Base-by-base conservation (phyloP, 139 green algal genomes). In the Coccomyxa sp. region DNA sequence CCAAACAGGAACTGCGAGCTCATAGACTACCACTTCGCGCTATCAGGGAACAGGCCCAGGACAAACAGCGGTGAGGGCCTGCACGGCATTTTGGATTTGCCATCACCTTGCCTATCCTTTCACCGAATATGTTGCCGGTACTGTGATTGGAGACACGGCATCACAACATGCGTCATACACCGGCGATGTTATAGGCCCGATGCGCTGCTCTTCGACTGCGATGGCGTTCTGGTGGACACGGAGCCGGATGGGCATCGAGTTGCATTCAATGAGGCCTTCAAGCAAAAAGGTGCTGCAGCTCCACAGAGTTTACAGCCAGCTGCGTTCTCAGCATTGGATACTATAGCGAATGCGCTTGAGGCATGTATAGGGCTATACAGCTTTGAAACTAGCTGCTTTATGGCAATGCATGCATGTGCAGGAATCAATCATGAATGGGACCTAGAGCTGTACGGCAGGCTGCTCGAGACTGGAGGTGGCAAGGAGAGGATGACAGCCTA, bases 401-500 rank as follows among this genome's bases (percentile, higher is more conserved):
- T n/a, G n/a, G n/a, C n/a, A n/a, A n/a, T n/a, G n/a, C n/a, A n/a
- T n/a, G n/a, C n/a, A n/a, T n/a, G 8, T 38, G 44, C 81, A 95
- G 92, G 94, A 8, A 70, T 97, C 37, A 38, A 88, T 2, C 89
- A 95, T 58, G 87, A 90, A 41, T 99, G 96, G 96, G 86, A 75
- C 68, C 87, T 98, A 31, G 92, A 98, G 37, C 79, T 94, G 72
- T 99, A 99, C 78, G 96, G 96, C 3, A 76, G 96, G 73, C 87
- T 99, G 77, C 88, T 99, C 24, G 91, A 98, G 85, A 97, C 96
- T 72, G 96, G 96, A 0, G 96, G 96, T 18, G 96, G 96, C 75
- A 99, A 99, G 86, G 96, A 99, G 85, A 87, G 96, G 55, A 99
- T 99, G 96, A 96, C 93, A n/a, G 86, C 89, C 58, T 97, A 98